Base-by-base conservation (phyloP, 345 rosid genomes). In the Brassica cretica region DNA sequence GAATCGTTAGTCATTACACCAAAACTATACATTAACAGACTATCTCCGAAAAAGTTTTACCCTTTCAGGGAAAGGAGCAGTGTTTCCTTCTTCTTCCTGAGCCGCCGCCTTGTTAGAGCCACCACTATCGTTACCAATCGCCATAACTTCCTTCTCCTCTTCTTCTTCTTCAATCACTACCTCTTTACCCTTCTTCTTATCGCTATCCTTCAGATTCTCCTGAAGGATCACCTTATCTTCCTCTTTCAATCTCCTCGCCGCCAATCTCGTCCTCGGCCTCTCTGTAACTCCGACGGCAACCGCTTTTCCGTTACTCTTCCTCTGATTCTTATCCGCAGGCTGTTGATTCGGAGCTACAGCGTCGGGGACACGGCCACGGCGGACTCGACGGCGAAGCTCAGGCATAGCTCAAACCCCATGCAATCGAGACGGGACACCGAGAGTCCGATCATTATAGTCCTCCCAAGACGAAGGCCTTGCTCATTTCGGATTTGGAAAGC, bases 381-480 rank as follows among this genome's bases (percentile, higher is more conserved):
- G 93, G 59, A 84, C 89, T 82, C 92, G 92, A 75, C 88, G 86
- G 83, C 93, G 96, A 86, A 87, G 94, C 87, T 87, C 93, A 72
- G 98, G 98, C 98, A 95, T 95, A 80, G 81, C 90, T 82, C 87
- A 86, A 82, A 78, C 90, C 89, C 93, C 87, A 89, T 89, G 85
- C 93, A 92, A 88, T 76, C 85, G 67, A 81, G 78, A 85, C 84
- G 82, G 55, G 76, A 81, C 77, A 78, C 76, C 44, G 78, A 64
- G 41, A 71, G 70, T 51, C 78, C 76, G 83, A 86, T 84, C 90
- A 90, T 90, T 76, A 78, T 88, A 82, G 75, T 63, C 49, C 75
- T 77, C 77, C 58, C 6, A 0, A 35, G 25, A 73, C 74, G 19
- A 62, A 2, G n/a, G 67, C 55, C 37, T 67, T 51, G 74, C 21